Evolutionary conservation across 2,329 filamentous ascomycete species (phyloP), one percentile per base, ranked within the genome.

Genomic region (Nothophoma quercina): DNA sequence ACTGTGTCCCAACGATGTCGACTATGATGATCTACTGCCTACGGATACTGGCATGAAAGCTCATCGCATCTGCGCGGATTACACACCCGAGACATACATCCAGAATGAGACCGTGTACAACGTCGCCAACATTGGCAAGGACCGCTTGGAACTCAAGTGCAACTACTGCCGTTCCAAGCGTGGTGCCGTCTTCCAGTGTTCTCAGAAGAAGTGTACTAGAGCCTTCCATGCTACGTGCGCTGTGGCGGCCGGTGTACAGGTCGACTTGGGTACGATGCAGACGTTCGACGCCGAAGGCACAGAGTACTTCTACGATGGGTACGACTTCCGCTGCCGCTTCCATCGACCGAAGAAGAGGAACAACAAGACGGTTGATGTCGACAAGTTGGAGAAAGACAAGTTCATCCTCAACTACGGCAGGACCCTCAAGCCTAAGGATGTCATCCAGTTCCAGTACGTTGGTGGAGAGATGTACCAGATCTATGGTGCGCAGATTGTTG

Each of bases 101-200:
- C 88, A 91, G 45, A 89, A 84, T 4, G 91, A 96, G 56, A 83
- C 86, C 8, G 84, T 97, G 19, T 89, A 84, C 61, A 93, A 96
- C 62, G 84, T 92, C 42, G 83, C 85, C n/a, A 85, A 85, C 55
- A 92, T 98, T 61, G 87, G 90, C 69, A 93, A 95, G 73, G 91
- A 90, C 49, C 89, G 93, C 16, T 79, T 96, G 62, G 92, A 96
- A 21, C 86, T 98, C 62, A 96, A 96, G 75, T 99, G 95, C 74
- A 86, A 96, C 56, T 96, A 91, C 77, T 99, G 95, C 71, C 90
- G 93, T 26, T 96, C 92, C 25, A 96, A 95, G 74, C 90, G 89
- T 51, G 95, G 95, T n/a, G 91, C 91, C 13, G 97, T 93, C 76
- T 96, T 99, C 77, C 93, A 98, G 74, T 99, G 95, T 75, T 96